Conservation (phyloP, 192 early-diverging fungal species). For the Coemansia sp. region DNA sequence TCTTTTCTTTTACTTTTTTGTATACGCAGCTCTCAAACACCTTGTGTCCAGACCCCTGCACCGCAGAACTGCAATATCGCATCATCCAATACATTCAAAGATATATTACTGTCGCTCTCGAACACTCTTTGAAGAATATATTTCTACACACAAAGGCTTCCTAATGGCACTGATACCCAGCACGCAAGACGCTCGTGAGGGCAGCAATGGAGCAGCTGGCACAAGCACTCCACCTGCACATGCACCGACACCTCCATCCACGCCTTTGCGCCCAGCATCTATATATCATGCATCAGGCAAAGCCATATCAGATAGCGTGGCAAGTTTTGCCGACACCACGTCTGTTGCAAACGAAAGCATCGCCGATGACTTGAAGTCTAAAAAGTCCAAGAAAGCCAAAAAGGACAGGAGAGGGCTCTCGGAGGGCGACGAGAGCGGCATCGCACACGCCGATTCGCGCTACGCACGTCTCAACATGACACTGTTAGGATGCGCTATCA, state of each 20-base stretch:
- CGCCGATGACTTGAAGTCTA: not conserved
- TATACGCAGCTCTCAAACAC: not conserved
- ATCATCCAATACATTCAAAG: no score
- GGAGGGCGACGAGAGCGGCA: constrained; percentile 27
- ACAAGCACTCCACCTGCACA: not conserved
- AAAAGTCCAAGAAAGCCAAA: constrained; percentile 8
- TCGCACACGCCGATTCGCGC: constrained; percentile 36
- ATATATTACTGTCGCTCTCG: no score
- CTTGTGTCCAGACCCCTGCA: not conserved
- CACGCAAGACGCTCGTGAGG: not conserved
- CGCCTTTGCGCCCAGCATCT: constrained; percentile 7
- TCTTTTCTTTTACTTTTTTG: no score
- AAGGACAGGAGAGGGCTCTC: constrained; percentile 7
- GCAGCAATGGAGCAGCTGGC: not conserved
- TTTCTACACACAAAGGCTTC: not conserved
- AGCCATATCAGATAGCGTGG: constrained; percentile 5
- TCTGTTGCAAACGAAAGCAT: constrained; percentile 11
- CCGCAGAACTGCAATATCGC: no score
- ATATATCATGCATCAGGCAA: constrained; percentile 10
- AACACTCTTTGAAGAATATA: not conserved
- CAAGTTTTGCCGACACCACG: constrained; percentile 29
- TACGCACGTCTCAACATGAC: constrained; percentile 25
- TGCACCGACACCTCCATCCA: not conserved
- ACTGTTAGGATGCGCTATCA: constrained; percentile 36
- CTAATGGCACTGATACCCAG: not conserved